Evolutionary conservation across 345 rosid genomes (phyloP), one percentile per base, ranked within the genome.

Genomic region (Populus alba): DNA sequence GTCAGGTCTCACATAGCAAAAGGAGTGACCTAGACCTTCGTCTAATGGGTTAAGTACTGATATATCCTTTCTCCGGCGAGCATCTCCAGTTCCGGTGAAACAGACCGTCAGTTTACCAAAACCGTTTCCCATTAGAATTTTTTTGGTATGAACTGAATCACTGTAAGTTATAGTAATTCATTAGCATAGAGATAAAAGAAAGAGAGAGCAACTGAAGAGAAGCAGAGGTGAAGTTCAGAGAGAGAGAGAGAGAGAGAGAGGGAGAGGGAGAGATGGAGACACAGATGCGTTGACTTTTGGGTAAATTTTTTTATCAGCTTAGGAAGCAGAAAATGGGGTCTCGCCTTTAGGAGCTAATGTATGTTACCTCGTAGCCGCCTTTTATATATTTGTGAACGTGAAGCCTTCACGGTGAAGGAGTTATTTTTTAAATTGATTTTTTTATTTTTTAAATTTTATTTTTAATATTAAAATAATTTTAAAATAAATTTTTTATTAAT

Each of bases 1-100:
- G 81, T 91, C 98, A 31, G 99, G 98, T 18, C 98, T 82, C 0
- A 96, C 94, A 75, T 96, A 96, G 84, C 97, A 92, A 86, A 96
- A 96, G 31, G 99, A 89, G 87, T 94, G 99, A 2, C 99, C 99
- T 6, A 96, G 82, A 1, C 97, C 97, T 69, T 94, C 98, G 49
- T 95, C 97, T 3, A 91, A 87, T 4, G 92, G 94, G 78, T 89
- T 68, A 1, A 85, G 68, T 8, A 84, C 74, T 4, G 88, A 63
- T 15, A 84, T 31, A 31, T 90, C 90, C 47, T 88, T 89, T 29
- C 92, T 67, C 71, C 86, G 85, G 73, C 84, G 89, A 71, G 16
- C 83, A 27, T 81, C 92, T 33, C 76, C 91, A 7, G 73, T 83
- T 53, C 91, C 89, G 81, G 91, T 87, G 90, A 92, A 92, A 83